Conservation (phyloP, 2,329 filamentous ascomycete species). For the Camillea tinctor region DNA sequence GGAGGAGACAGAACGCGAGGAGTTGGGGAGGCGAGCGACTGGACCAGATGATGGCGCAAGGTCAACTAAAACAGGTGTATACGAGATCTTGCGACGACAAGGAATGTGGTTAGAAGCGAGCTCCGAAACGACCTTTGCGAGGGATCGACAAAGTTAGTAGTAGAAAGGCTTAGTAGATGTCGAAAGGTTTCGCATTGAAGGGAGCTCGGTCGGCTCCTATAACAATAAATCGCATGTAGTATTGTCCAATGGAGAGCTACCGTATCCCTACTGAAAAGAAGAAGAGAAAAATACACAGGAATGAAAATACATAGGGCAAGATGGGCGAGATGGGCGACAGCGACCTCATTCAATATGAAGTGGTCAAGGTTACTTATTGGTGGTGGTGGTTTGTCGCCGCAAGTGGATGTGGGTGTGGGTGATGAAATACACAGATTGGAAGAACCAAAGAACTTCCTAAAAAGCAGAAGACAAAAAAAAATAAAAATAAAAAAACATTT, state of each 20-base stretch:
- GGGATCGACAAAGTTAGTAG: background rate
- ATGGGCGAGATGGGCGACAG: background rate
- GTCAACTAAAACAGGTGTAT: background rate
- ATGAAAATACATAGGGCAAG: background rate
- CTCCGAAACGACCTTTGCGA: background rate
- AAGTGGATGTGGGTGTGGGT: too few species aligned
- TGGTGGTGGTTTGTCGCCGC: background rate
- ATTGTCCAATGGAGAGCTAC: background rate
- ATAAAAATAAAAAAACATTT: conserved; percentile 7
- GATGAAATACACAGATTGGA: background rate
- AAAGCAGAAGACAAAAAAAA: conserved; percentile 6
- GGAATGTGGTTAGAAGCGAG: background rate
- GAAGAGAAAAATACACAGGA: background rate
- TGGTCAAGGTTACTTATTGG: background rate
- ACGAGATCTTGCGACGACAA: background rate
- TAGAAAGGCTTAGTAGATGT: background rate
- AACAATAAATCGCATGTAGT: background rate
- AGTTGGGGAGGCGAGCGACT: background rate
- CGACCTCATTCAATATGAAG: background rate
- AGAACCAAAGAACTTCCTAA: conserved; percentile 9
- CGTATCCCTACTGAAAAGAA: background rate
- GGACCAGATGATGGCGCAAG: background rate
- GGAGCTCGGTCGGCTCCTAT: conserved; percentile 7
- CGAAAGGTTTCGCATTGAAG: conserved; percentile 10
- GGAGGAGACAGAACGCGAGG: background rate